A percentile compares a stretch with the other conserved stretches of the same genome.
phyloP scores from a whole-genome alignment of 352 stramenopile genomes.

The Chrysophaeum taylorii region DNA sequence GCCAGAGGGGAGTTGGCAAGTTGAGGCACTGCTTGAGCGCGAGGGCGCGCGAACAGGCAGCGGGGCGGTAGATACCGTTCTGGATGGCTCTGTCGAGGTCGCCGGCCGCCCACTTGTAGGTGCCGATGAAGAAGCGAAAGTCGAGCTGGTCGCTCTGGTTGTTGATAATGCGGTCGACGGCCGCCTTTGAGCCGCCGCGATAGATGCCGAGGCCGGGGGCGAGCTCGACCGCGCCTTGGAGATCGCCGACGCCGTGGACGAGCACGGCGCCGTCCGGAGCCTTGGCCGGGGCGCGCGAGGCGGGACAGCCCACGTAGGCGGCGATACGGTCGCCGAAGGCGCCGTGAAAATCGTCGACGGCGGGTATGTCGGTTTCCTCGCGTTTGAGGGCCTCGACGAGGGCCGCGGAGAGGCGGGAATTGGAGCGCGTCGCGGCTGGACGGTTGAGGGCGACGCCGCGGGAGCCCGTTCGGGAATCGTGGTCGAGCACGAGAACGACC shows the following conservation, averaged over 20 bases:
- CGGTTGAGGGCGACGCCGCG: slow-evolving; percentile 7
- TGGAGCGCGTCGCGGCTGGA: not conserved
- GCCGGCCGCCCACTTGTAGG: slow-evolving; percentile 33
- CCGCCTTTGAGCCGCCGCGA: slow-evolving; percentile 40
- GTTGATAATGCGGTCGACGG: slow-evolving; percentile 39
- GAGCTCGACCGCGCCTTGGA: slow-evolving; percentile 43
- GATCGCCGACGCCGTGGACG: slow-evolving; percentile 43
- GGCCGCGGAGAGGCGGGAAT: not conserved
- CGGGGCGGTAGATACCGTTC: slow-evolving; percentile 43
- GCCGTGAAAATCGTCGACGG: not conserved
- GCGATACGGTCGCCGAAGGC: not conserved
- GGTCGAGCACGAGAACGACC: not conserved
- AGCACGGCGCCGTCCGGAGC: slow-evolving; percentile 13
- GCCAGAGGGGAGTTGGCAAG: slow-evolving; percentile 51
- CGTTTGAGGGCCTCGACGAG: not conserved
- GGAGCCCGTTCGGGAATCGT: not conserved
- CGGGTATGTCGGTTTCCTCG: not conserved
- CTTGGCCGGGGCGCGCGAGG: not conserved
- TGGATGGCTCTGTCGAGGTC: slow-evolving; percentile 34
- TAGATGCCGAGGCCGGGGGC: slow-evolving; percentile 42
- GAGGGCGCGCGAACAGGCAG: slow-evolving; percentile 43
- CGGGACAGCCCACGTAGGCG: not conserved
- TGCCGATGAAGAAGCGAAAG: slow-evolving; percentile 54
- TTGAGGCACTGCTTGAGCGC: slow-evolving; percentile 54
- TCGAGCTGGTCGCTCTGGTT: slow-evolving; percentile 45